A percentile compares a stretch with the other conserved stretches of the same genome.
phyloP scores from a whole-genome alignment of 306 rosid genomes.

The Fagus sylvatica region DNA sequence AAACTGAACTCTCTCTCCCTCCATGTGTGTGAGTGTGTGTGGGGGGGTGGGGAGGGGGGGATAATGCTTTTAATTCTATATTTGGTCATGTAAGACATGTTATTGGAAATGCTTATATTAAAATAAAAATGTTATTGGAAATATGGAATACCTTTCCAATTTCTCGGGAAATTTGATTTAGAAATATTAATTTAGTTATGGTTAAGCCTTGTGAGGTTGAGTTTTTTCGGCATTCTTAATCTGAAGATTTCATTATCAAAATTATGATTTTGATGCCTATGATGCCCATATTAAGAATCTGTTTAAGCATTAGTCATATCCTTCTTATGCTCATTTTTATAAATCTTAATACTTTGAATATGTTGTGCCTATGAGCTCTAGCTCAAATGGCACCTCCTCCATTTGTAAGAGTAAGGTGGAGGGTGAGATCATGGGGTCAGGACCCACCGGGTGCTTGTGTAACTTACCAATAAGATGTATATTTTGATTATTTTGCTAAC shows the following conservation, averaged over 20 bases:
- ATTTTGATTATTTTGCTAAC: not conserved
- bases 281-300: not conserved
- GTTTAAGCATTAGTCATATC: not conserved
- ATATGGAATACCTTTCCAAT: not conserved
- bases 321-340: not conserved
- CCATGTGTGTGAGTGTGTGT: no score
- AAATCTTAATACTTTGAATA: not conserved
- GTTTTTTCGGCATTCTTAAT: not conserved
- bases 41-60: not conserved
- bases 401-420: no score
- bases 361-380: not conserved
- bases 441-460: no score
- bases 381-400: no score
- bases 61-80: not conserved
- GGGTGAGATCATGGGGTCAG: no score
- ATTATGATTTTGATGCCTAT: not conserved
- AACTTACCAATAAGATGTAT: no score
- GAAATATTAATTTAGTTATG: not conserved
- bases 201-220: not conserved
- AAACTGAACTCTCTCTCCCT: not conserved
- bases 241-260: not conserved
- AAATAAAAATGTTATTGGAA: no score
- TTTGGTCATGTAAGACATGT: not conserved
- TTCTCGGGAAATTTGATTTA: not conserved
- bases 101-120: no score